Base-by-base conservation (phyloP, 805 yeast species). In the Nematodospora valgi region DNA sequence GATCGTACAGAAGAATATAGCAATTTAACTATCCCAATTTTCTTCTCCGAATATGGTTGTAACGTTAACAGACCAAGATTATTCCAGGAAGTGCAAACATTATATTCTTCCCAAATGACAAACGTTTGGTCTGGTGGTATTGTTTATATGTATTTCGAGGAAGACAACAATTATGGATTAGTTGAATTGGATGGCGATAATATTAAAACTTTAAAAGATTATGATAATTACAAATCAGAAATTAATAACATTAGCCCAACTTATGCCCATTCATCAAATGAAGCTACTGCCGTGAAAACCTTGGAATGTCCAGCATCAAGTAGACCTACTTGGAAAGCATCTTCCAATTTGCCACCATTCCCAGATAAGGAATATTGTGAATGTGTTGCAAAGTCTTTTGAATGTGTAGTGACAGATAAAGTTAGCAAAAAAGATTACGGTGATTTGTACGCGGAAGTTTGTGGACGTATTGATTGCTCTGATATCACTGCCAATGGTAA, bases 51-150 rank as follows among this genome's bases (percentile, higher is more conserved):
- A 64, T 86, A 83, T 58, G 96, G 96, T 38, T 86, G 95, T 70
- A 87, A 85, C 56, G 68, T 65, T 13, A 75, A 70, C 27, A 65
- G 69, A 51, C 95, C 96, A 42, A 77, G 96, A 61, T 65, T 71
- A 50, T 86, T 86, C 66, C 70, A 80, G 23, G 95, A 86, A 56
- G 85, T 86, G 40, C 72, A 67, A 11, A 74, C 88, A 4, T 58
- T 86, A 6, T 86, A 72, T 64, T 61, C 79, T 21, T 68, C 62
- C 42, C 64, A 84, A 18, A 86, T 86, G 95, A 82, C 93, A 32
- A 84, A 77, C 51, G 89, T 86, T 34, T 87, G 94, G 93, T 85
- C 94, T 27, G 96, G 96, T 56, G 96, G 96, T 62, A 84, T 86
- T 49, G 91, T 85, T 35, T 86, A 87, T 73, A 85, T 85, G 93